Conservation (phyloP, 805 yeast genomes). For the Schizosaccharomyces pombe region DNA sequence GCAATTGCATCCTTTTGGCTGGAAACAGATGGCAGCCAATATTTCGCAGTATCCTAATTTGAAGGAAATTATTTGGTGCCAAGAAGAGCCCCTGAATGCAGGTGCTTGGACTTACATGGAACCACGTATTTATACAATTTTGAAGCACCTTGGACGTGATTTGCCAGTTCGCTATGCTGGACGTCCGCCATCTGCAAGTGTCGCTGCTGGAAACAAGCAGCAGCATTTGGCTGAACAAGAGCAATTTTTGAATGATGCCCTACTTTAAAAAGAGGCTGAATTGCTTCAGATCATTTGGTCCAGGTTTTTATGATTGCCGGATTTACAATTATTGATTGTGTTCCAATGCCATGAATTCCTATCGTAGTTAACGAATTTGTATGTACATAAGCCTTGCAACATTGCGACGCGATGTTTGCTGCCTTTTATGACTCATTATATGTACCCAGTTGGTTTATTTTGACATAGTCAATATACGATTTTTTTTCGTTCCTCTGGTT, state of each 20-base stretch:
- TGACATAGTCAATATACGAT: too few species aligned
- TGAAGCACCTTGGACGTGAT: conserved; percentile 48
- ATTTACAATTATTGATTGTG: too few species aligned
- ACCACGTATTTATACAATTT: conserved; percentile 62
- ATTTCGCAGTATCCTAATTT: conserved; percentile 56
- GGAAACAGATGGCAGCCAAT: conserved; percentile 69
- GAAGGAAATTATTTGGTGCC: conserved; percentile 86
- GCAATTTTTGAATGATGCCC: conserved; percentile 54
- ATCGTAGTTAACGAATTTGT: too few species aligned
- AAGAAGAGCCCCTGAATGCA: conserved; percentile 97
- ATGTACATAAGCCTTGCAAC: too few species aligned
- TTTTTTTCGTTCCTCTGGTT: too few species aligned
- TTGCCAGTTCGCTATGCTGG: conserved; percentile 63
- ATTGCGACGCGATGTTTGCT: too few species aligned
- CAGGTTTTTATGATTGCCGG: too few species aligned
- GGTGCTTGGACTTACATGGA: conserved; percentile 62
- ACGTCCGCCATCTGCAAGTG: conserved; percentile 93
- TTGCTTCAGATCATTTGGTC: too few species aligned
- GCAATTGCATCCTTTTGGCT: conserved; percentile 98
- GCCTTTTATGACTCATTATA: too few species aligned
- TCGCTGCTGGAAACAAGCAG: conserved; percentile 89
- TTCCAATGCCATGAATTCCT: too few species aligned
- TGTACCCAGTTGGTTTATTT: too few species aligned
- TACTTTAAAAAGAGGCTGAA: too few species aligned
- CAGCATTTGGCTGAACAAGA: conserved; percentile 77